A percentile compares a stretch with the other conserved stretches of the same genome.
These are phyloP conservation scores for Thymus mandschuricus DNA, from an alignment of 257 asterid genomes.

Conservation along the genomic window DNA sequence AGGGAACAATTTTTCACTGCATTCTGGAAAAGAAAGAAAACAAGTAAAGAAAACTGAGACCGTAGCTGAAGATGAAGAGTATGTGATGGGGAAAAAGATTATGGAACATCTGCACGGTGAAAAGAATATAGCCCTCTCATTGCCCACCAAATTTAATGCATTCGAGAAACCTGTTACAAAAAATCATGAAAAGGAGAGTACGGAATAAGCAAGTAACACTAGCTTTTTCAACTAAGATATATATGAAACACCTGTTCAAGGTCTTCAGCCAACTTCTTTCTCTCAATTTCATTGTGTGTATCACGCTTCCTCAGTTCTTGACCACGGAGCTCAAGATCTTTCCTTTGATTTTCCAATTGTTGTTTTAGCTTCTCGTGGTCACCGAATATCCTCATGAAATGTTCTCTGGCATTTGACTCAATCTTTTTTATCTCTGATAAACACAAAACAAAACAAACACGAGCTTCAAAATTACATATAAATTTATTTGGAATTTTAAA, in stretches of 20 bases:
- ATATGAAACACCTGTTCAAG: constrained; percentile 62
- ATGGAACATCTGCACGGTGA: constrained; percentile 19
- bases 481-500: neutral
- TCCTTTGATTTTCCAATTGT: constrained; percentile 63
- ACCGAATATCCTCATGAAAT: constrained; percentile 64
- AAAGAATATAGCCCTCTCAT: constrained; percentile 7
- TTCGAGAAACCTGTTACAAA: neutral
- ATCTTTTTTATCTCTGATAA: constrained; percentile 68
- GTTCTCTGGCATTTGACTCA: constrained; percentile 68
- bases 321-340: constrained; percentile 65
- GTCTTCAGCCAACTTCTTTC: constrained; percentile 64
- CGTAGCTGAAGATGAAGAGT: constrained; percentile 25
- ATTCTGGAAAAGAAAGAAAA: constrained; percentile 51
- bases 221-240: constrained; percentile 25
- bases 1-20: constrained; percentile 61
- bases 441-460: constrained; percentile 29
- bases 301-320: constrained; percentile 71
- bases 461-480: constrained; percentile 23
- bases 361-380: constrained; percentile 70
- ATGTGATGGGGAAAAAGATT: constrained; percentile 4
- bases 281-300: constrained; percentile 45
- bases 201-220: neutral
- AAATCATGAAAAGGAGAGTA: neutral
- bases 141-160: neutral
- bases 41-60: constrained; percentile 13